phyloP scores from a whole-genome alignment of 1,284 basidiomycete genomes.

The Spongispora temasekensis region DNA sequence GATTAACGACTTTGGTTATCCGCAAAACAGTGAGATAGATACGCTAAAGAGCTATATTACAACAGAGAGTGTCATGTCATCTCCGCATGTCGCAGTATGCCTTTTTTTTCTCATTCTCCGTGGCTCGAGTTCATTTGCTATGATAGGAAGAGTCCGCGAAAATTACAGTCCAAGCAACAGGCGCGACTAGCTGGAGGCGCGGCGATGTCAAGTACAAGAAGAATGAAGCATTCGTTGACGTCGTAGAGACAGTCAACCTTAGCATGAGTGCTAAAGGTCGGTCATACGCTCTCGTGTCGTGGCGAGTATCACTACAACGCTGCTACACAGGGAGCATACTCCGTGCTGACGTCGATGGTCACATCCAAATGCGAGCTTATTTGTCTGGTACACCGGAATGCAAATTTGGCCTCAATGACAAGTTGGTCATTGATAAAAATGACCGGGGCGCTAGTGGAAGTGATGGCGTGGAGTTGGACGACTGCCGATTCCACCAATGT shows the following conservation, averaged over 20 bases:
- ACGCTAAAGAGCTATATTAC: slow-evolving; percentile 98
- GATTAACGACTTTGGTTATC: slow-evolving; percentile 98
- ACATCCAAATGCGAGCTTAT: slow-evolving; percentile 98
- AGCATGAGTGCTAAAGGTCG: slow-evolving; percentile 95
- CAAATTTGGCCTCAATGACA: slow-evolving; percentile 98
- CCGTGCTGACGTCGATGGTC: slow-evolving; percentile 97
- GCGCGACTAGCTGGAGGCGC: slow-evolving; percentile 91
- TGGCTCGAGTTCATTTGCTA: slow-evolving; percentile 6
- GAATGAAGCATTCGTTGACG: slow-evolving; percentile 98
- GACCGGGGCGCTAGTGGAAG: slow-evolving; percentile 57
- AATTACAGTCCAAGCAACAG: slow-evolving; percentile 95
- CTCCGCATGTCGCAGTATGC: slow-evolving; percentile 75
- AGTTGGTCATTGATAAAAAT: slow-evolving; percentile 92
- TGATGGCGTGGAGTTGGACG: slow-evolving; percentile 92
- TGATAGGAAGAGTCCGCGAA: slow-evolving; percentile 91
- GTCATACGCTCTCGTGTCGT: slow-evolving; percentile 12
- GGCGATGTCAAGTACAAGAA: slow-evolving; percentile 97
- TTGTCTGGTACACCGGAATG: slow-evolving; percentile 95
- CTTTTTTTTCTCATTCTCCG: not conserved
- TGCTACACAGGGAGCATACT: slow-evolving; percentile 76
- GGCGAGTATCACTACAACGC: not conserved
- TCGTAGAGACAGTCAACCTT: slow-evolving; percentile 95
- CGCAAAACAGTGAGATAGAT: slow-evolving; percentile 98
- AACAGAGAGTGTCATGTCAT: slow-evolving; percentile 92
- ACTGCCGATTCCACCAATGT: slow-evolving; percentile 99